Conservation (phyloP, 192 early-diverging fungal genomes). For the Backusella circina region DNA sequence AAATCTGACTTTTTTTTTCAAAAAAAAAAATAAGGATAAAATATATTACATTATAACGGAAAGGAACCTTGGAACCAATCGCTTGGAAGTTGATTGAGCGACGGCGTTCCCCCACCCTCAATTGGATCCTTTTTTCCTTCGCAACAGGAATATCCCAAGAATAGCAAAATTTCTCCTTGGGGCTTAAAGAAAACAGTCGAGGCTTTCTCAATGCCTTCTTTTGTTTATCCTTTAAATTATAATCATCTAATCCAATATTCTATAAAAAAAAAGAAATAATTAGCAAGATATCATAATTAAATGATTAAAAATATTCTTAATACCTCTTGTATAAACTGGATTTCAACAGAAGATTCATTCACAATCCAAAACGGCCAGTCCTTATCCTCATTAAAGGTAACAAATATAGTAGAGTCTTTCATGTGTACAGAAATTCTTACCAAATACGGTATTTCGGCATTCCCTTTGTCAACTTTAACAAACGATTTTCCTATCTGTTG, state of each 20-base stretch:
- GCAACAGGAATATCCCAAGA: conserved; percentile 77
- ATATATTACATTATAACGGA: conserved; percentile 49
- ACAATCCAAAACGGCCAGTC: conserved; percentile 79
- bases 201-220: conserved; percentile 8
- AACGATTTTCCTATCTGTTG: conserved; percentile 67
- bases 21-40: neutral
- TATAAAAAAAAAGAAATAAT: neutral
- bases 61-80: conserved; percentile 74
- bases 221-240: conserved; percentile 14
- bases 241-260: conserved; percentile 6
- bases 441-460: conserved; percentile 44
- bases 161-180: conserved; percentile 45
- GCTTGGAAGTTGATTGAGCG: conserved; percentile 68
- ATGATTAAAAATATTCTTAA: neutral
- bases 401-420: conserved; percentile 75
- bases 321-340: conserved; percentile 24
- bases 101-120: conserved; percentile 55
- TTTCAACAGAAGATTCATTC: conserved; percentile 20
- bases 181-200: neutral
- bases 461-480: conserved; percentile 60
- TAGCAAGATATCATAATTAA: neutral
- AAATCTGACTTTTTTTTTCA: neutral
- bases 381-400: conserved; percentile 55
- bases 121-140: conserved; percentile 51
- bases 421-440: conserved; percentile 62